Evolutionary conservation across 768 basidiomycete species (phyloP), one percentile per base, ranked within the genome.

Genomic region (Floccularia luteovirens): DNA sequence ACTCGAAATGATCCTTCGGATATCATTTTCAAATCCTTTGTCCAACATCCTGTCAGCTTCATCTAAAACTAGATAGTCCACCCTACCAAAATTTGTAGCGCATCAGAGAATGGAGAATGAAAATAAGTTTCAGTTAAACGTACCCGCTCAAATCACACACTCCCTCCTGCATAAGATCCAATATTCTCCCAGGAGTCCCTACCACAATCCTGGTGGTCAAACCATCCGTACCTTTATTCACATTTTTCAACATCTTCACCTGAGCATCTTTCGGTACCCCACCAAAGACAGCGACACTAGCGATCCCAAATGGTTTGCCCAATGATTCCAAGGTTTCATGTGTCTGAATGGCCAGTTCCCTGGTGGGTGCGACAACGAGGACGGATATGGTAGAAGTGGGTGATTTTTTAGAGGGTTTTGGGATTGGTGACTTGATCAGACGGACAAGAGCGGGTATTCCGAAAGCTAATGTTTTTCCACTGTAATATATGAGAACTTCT

Each of bases 21-120:
- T 96, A 56, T 97, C 96, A 52, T 98, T 96, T 59, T 99, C 96
- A 57, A 99, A 99, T 0, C 94, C 96, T 59, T 86, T 91, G 59
- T 98, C 96, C 36, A 99, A 70, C 94, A 97, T 97, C 37, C 94
- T 75, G 63, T 98, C 94, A 4, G 96, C 96, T 65, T 99, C 96
- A 55, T 99, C 96, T 45, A 99, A 67, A 7, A 97, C 94, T 16
- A 98, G 68, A 63, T 93, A 99, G 31, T 78, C 69, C 11, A 98
- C 91, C 21, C 87, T 90, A 4, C 17, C 6, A 41, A 39, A 11
- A 6, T 23, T 22, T 19, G 22, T 12, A 10, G 10, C 10, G 27
- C 27, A 23, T 37, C 11, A 21, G 19, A 5, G 13, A 19, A 37
- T 8, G 11, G 25, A 5, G 47, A 32, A 21, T 8, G 12, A 28